Conservation (phyloP, 2,329 filamentous ascomycete species). For the Fusarium sp. region DNA sequence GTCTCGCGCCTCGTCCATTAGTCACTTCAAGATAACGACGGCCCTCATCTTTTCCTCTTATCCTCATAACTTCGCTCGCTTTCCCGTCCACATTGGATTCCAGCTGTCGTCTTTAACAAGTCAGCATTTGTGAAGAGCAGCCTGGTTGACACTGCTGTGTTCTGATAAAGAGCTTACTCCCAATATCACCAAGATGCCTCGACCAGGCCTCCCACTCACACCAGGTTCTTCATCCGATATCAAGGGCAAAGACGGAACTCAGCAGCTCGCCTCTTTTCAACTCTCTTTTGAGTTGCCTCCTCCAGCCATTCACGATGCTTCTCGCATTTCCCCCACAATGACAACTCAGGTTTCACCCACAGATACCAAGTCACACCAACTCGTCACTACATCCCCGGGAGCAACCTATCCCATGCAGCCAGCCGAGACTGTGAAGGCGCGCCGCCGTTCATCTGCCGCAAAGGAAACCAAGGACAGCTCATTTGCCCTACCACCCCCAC, state of each 20-base stretch:
- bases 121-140: slow-evolving; percentile 3
- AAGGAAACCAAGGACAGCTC: slow-evolving; percentile 68
- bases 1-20: neutral
- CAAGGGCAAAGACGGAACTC: slow-evolving; percentile 77
- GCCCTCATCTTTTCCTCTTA: neutral
- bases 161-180: neutral
- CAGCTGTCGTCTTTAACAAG: neutral
- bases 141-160: neutral
- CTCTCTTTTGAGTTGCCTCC: slow-evolving; percentile 82
- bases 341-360: slow-evolving; percentile 47
- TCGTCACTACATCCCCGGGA: slow-evolving; percentile 43
- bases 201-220: slow-evolving; percentile 72
- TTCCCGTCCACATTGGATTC: neutral
- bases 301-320: slow-evolving; percentile 74
- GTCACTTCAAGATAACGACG: slow-evolving; percentile 3
- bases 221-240: slow-evolving; percentile 87
- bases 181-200: slow-evolving; percentile 51
- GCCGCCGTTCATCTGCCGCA: slow-evolving; percentile 65
- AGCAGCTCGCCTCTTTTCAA: slow-evolving; percentile 73
- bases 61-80: neutral
- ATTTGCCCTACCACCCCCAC: slow-evolving; percentile 91
- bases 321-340: slow-evolving; percentile 60
- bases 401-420: slow-evolving; percentile 63
- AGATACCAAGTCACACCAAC: slow-evolving; percentile 53
- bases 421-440: slow-evolving; percentile 67